Percentiles rank a stretch among this genome's conserved stretches.
These are phyloP conservation scores for Macrocybe gigantea DNA, from an alignment of 768 basidiomycete species.

Conservation along the genomic window DNA sequence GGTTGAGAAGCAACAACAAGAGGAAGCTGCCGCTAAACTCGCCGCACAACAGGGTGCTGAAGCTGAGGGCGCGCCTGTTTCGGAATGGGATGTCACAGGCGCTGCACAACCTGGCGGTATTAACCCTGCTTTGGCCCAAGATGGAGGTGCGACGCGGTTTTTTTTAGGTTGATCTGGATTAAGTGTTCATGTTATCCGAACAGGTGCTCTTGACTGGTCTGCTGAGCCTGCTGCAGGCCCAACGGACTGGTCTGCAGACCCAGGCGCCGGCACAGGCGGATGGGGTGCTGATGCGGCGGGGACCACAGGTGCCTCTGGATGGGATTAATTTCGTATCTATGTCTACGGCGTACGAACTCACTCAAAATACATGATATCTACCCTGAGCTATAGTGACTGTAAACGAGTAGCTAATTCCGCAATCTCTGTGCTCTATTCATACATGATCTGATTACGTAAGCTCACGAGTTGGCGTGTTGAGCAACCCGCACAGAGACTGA, in stretches of 20 bases:
- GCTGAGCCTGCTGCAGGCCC: slow-evolving; percentile 51
- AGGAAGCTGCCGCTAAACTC: slow-evolving; percentile 84
- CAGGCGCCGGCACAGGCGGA: slow-evolving; percentile 39
- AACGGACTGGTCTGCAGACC: slow-evolving; percentile 88
- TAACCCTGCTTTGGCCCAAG: slow-evolving; percentile 69
- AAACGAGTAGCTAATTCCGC: neutral
- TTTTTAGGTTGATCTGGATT: neutral
- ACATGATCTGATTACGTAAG: neutral
- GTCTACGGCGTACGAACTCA: slow-evolving; percentile 5
- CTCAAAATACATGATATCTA: no score
- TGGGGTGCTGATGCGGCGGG: slow-evolving; percentile 35
- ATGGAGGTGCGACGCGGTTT: slow-evolving; percentile 39
- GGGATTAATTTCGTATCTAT: slow-evolving; percentile 26
- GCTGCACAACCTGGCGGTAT: slow-evolving; percentile 65
- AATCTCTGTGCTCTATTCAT: neutral
- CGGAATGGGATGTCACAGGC: slow-evolving; percentile 74
- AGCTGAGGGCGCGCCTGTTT: slow-evolving; percentile 40
- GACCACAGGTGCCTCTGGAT: slow-evolving; percentile 24
- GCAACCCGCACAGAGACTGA: neutral
- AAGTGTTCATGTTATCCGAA: slow-evolving; percentile 1
- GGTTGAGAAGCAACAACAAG: slow-evolving; percentile 96
- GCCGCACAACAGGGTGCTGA: slow-evolving; percentile 49
- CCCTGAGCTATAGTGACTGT: neutral
- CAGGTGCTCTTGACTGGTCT: slow-evolving; percentile 80
- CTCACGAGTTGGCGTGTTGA: neutral